Evolutionary conservation across 805 yeast species (phyloP).

Genomic region (Clavispora vitiphila): DNA sequence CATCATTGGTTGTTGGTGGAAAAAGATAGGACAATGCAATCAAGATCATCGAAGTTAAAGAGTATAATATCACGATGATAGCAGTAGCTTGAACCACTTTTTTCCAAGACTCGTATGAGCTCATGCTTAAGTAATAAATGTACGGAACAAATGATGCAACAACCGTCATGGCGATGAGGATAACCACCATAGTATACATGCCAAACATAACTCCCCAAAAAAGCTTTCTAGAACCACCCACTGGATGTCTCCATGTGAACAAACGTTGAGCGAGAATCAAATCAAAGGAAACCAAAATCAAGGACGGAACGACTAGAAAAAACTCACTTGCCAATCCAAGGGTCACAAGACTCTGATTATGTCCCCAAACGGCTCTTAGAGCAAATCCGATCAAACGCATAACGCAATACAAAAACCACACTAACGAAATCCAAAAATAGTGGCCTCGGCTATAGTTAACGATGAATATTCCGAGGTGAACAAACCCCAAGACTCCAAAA

Average conservation of each 20-base stretch:
- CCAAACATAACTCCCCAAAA: slow-evolving; percentile 18
- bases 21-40: slow-evolving; percentile 48
- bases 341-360: slow-evolving; percentile 10
- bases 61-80: slow-evolving; percentile 38
- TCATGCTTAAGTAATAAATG: slow-evolving; percentile 9
- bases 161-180: slow-evolving; percentile 14
- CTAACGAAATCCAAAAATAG: slow-evolving; percentile 17
- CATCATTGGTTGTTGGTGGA: slow-evolving; percentile 50
- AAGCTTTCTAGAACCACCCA: slow-evolving; percentile 18
- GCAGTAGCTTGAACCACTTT: slow-evolving; percentile 27
- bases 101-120: slow-evolving; percentile 17
- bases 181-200: slow-evolving; percentile 13
- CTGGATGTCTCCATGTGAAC: slow-evolving; percentile 24
- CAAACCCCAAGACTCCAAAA: slow-evolving; percentile 12
- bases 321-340: slow-evolving; percentile 16
- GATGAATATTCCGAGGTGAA: slow-evolving; percentile 13
- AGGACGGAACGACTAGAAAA: slow-evolving; percentile 14
- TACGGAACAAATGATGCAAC: slow-evolving; percentile 16
- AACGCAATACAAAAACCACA: slow-evolving; percentile 13
- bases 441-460: slow-evolving; percentile 18
- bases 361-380: slow-evolving; percentile 14
- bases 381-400: slow-evolving; percentile 14
- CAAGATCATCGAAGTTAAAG: slow-evolving; percentile 47
- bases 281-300: slow-evolving; percentile 16
- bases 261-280: slow-evolving; percentile 20